Evolutionary conservation across 306 rosid genomes (phyloP).

Genomic region (Astragalus membranaceus): DNA sequence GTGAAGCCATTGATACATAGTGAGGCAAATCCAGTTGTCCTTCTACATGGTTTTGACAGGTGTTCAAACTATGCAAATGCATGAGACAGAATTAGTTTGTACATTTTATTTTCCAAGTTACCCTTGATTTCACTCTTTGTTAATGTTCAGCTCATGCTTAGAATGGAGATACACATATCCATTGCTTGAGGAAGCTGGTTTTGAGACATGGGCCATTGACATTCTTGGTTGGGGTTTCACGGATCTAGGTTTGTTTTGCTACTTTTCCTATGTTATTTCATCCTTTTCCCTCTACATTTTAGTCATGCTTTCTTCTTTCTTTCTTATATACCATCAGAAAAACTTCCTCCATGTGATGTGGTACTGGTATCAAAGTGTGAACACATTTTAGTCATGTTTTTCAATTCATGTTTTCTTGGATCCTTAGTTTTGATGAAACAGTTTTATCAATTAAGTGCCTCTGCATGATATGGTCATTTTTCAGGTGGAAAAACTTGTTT

Average conservation of each 20-base stretch:
- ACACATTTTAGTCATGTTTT: conserved; percentile 47
- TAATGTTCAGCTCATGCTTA: conserved; percentile 84
- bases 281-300: background rate
- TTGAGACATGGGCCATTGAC: conserved; percentile 92
- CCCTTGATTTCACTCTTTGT: conserved; percentile 26
- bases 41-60: too few species aligned
- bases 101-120: conserved; percentile 11
- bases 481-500: too few species aligned
- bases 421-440: background rate
- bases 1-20: conserved; percentile 65
- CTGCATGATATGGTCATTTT: conserved; percentile 24
- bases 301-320: background rate
- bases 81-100: too few species aligned
- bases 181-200: conserved; percentile 74
- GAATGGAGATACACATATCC: conserved; percentile 91
- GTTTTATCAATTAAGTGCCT: conserved; percentile 14
- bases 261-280: background rate
- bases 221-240: conserved; percentile 99
- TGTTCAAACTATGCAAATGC: too few species aligned
- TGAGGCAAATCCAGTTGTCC: too few species aligned
- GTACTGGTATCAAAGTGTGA: conserved; percentile 68
- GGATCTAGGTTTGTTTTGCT: conserved; percentile 61
- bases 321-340: conserved; percentile 42
- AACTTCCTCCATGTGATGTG: conserved; percentile 64
- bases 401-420: background rate